Base-by-base conservation (phyloP, 257 asterid genomes). In the Rubia yunnanensis region DNA sequence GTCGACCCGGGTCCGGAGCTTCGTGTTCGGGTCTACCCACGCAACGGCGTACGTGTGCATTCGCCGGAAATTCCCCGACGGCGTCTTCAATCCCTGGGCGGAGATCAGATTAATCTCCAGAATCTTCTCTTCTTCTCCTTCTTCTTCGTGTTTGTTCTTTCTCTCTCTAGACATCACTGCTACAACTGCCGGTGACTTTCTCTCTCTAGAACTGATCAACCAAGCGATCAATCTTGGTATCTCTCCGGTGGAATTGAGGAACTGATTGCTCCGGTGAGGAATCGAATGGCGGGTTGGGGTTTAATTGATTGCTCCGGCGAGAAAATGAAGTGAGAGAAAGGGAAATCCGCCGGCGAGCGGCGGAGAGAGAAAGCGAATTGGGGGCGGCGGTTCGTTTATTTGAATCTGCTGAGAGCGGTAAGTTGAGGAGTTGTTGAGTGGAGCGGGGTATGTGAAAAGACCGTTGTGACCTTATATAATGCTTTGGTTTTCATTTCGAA, bases 81-180 rank as follows among this genome's bases (percentile, higher is more conserved):
- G 92, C 70, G 83, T 26, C 83, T 84, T 89, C 14, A 89, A 57
- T 32, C 91, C 87, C 78, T 92, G 99, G 63, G 96, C 97, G n/a
- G 99, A 92, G 80, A 92, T 88, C 73, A 92, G 62, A 79, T 82
- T 86, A 70, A 92, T 82, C 85, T 92, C 99, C 31, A 92, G 85
- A 76, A 92, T 79, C 78, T 82, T 79, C 49, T 70, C 70, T 17
- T 44, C 20, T 44, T 44, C 48, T 10, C 3, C 15, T 39, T 39
- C 48, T 1, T 39, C n/a, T 44, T 44, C 52, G 4, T 44, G 5
- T 5, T 27, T 34, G 63, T 30, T 52, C 24, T 9, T 52, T 20
- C 67, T 67, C 69, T 73, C 75, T 60, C 65, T 61, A 7, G 44
- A 60, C 49, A 11, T 68, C 55, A 17, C 49, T 57, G n/a, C 59